Base-by-base conservation (phyloP, 352 stramenopile species). In the Saprolegnia diclina region DNA sequence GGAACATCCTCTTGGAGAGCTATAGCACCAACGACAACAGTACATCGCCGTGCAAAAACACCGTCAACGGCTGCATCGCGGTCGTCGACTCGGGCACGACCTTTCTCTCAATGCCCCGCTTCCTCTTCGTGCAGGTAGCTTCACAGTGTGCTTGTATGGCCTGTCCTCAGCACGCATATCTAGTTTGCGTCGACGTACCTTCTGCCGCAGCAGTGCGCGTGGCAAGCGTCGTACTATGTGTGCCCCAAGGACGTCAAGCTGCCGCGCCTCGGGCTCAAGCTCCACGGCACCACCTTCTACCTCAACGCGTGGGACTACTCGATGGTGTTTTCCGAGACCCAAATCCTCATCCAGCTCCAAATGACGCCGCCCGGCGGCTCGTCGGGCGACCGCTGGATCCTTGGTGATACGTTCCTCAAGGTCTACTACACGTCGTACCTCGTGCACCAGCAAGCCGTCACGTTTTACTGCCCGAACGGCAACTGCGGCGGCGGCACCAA, bases 341-440 rank as follows among this genome's bases (percentile, higher is more conserved):
- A 54, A 46, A 50, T 24, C 24, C 26, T 38, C 22, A 29, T 56
- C 48, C n/a, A 46, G 26, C 29, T 52, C 5, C 57, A 65, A 46
- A 21, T 40, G 26, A 48, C 57, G 14, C 26, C 37, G 7, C 29
- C 57, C 19, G 14, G 57, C 24, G 56, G 64, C 4, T 61, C 76
- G 24, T 79, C 79, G 40, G 72, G 67, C 18, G 74, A 91, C 69
- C 82, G 72, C 13, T 92, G 84, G 84, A 85, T 92, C 65, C 71
- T 92, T 6, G 84, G 84, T 14, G 81, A 84, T 26, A 90, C 84
- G n/a, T 89, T 92, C 54, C 65, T 92, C 19, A 88, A 89, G 64
- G 62, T 77, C 2, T 92, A 84, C 63, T 90, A 89, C 68, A 81
- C 81, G 3, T 71, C 64, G 32, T 92, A 83, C 68, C 79, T 78